Evolutionary conservation across 2,329 filamentous ascomycete genomes (phyloP).

Genomic region (Epichloe hybrida): DNA sequence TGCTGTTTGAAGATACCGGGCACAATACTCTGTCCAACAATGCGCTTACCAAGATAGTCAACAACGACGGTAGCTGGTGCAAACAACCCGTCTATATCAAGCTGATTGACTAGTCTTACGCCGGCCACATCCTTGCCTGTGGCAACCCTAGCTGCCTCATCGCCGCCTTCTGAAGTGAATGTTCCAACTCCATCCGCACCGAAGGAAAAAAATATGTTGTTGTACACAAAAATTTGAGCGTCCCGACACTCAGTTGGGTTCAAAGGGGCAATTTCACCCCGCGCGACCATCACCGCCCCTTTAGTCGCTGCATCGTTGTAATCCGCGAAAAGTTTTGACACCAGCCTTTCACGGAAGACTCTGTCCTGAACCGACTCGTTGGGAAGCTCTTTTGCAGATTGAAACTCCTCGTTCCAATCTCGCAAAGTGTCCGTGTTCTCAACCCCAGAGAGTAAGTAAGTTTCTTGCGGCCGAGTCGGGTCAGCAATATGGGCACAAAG

Average conservation of each 20-base stretch:
- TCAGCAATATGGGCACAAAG: conserved; percentile 65
- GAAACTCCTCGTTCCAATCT: conserved; percentile 99
- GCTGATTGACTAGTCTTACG: conserved; percentile 88
- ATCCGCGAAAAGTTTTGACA: conserved; percentile 93
- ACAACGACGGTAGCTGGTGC: conserved; percentile 93
- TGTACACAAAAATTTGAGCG: conserved; percentile 97
- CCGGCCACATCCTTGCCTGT: conserved; percentile 94
- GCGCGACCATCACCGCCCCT: conserved; percentile 81
- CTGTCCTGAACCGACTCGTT: conserved; percentile 90
- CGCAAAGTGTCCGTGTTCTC: conserved; percentile 90
- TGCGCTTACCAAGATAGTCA: conserved; percentile 91
- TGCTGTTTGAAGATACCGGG: conserved; percentile 98
- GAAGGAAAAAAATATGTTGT: conserved; percentile 99
- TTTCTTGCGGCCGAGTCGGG: conserved; percentile 81
- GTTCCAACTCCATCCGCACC: conserved; percentile 95
- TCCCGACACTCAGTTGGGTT: conserved; percentile 89
- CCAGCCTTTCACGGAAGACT: conserved; percentile 85
- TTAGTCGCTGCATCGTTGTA: conserved; percentile 92
- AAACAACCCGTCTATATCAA: conserved; percentile 88
- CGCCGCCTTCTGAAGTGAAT: conserved; percentile 89
- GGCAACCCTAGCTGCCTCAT: conserved; percentile 89
- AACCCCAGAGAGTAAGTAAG: conserved; percentile 75
- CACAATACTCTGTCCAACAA: conserved; percentile 95
- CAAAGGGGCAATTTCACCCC: conserved; percentile 81
- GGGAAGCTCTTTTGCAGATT: conserved; percentile 87